Evolutionary conservation across 768 basidiomycete species (phyloP).

Genomic region (Trametes gibbosa): DNA sequence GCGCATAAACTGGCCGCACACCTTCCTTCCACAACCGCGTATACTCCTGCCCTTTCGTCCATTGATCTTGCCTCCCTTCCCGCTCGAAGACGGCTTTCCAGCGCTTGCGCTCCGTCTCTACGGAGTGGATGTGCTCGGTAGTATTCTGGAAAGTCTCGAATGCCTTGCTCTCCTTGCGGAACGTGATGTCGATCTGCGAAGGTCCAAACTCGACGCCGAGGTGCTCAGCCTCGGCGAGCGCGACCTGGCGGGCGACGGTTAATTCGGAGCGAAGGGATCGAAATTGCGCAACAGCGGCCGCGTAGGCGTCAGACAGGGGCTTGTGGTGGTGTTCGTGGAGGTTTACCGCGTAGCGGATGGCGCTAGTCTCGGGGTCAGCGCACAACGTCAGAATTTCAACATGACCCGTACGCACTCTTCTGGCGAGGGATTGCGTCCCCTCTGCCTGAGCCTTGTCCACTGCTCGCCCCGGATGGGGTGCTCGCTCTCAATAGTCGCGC

Average conservation of each 20-base stretch:
- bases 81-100: constrained; percentile 57
- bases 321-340: constrained; percentile 63
- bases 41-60: constrained; percentile 76
- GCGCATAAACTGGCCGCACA: constrained; percentile 62
- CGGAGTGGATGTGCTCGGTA: constrained; percentile 36
- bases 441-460: constrained; percentile 82
- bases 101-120: constrained; percentile 49
- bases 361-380: constrained; percentile 44
- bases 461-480: constrained; percentile 54
- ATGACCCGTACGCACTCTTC: constrained; percentile 73
- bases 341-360: constrained; percentile 76
- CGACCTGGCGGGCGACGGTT: constrained; percentile 71
- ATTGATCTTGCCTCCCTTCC: constrained; percentile 40
- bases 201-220: constrained; percentile 65
- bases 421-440: constrained; percentile 75
- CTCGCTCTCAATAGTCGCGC: constrained; percentile 49
- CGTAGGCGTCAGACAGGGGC: constrained; percentile 79
- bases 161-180: constrained; percentile 58
- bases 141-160: constrained; percentile 60
- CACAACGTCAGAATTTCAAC: not conserved
- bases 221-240: constrained; percentile 74
- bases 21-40: constrained; percentile 70
- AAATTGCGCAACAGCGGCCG: constrained; percentile 78
- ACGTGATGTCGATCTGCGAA: constrained; percentile 58
- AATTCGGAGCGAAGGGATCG: constrained; percentile 84